Evolutionary conservation across 257 asterid species (phyloP).

Genomic region (Oldenlandia corymbosa): DNA sequence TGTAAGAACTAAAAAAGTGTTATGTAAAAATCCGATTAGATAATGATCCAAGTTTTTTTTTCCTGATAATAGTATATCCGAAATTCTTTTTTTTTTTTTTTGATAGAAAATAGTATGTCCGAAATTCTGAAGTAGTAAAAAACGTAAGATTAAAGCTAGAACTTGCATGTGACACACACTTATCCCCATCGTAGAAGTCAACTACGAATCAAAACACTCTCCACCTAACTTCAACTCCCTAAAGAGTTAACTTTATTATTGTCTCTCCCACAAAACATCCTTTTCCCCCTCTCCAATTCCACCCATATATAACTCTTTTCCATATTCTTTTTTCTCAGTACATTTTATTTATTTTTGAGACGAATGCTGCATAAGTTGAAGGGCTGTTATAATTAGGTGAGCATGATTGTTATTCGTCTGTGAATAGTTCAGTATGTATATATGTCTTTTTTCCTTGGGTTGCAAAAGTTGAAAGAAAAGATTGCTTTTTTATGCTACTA

Average conservation of each 20-base stretch:
- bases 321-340: too few species aligned
- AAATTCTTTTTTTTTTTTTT: too few species aligned
- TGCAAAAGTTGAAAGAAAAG: too few species aligned
- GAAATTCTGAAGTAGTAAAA: too few species aligned
- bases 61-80: too few species aligned
- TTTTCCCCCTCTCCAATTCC: background rate
- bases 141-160: background rate
- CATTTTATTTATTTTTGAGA: background rate
- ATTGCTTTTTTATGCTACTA: background rate
- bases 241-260: too few species aligned
- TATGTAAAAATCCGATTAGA: too few species aligned
- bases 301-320: too few species aligned
- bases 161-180: background rate
- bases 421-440: background rate
- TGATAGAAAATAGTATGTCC: too few species aligned
- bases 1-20: too few species aligned
- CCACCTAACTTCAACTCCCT: background rate
- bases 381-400: background rate
- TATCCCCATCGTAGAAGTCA: constrained; percentile 2
- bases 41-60: too few species aligned
- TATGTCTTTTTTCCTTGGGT: background rate
- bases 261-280: too few species aligned
- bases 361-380: constrained; percentile 8
- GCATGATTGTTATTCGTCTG: background rate
- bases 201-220: background rate